Evolutionary conservation across 352 stramenopile species (phyloP).

Genomic region (Globisporangium nagaii): DNA sequence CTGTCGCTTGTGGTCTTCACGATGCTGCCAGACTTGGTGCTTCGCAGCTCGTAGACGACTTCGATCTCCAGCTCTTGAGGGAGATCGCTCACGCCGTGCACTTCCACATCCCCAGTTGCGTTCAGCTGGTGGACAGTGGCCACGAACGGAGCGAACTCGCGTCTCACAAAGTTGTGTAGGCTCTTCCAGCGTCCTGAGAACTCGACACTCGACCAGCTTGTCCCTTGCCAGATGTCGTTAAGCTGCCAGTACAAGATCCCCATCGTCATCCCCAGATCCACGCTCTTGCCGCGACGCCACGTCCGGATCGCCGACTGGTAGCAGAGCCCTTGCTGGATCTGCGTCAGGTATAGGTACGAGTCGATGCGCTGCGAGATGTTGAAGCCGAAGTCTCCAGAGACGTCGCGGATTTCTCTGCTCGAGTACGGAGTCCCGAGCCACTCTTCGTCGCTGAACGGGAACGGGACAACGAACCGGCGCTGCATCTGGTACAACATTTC

Average conservation of each 20-base stretch:
- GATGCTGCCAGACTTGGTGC: constrained; percentile 29
- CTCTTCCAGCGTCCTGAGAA: constrained; percentile 77
- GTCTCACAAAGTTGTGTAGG: constrained; percentile 69
- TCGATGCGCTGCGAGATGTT: constrained; percentile 39
- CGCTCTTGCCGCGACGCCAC: constrained; percentile 62
- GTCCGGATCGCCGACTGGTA: constrained; percentile 72
- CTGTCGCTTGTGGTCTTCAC: constrained; percentile 31
- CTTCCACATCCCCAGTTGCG: constrained; percentile 18
- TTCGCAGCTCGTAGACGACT: constrained; percentile 40
- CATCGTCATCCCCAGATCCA: constrained; percentile 50
- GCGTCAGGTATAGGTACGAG: constrained; percentile 67
- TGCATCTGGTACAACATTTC: constrained; percentile 71
- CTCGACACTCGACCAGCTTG: constrained; percentile 85
- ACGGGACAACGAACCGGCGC: constrained; percentile 65
- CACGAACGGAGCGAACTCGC: constrained; percentile 64
- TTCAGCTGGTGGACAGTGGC: constrained; percentile 31
- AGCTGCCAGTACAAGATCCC: constrained; percentile 87
- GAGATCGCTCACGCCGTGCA: constrained; percentile 48
- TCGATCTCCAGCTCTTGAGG: constrained; percentile 24
- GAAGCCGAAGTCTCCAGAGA: constrained; percentile 27
- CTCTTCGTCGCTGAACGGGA: constrained; percentile 50
- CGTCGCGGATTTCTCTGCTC: constrained; percentile 4
- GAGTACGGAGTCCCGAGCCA: constrained; percentile 31
- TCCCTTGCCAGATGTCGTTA: constrained; percentile 86
- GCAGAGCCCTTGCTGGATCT: constrained; percentile 74